phyloP scores from a whole-genome alignment of 163 green algal genomes.

The Chlorella variabilis region DNA sequence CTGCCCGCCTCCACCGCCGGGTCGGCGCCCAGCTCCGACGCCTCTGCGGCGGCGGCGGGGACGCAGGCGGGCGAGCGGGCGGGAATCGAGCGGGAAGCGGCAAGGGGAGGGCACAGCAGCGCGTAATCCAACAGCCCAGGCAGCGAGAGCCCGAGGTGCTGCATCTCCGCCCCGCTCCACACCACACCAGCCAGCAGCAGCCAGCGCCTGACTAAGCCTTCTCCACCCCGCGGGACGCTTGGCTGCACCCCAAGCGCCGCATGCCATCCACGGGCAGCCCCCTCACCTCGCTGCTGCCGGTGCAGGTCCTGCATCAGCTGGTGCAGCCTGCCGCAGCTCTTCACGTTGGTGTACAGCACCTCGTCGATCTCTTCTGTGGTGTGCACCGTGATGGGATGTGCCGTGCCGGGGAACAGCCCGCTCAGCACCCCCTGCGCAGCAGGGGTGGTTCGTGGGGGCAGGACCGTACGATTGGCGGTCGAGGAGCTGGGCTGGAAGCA shows the following conservation, averaged over 20 bases:
- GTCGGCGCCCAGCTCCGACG: neutral
- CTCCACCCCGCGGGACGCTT: too few relatives aligned
- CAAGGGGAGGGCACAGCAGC: too few relatives aligned
- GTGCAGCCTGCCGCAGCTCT: slow-evolving; percentile 55
- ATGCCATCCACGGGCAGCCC: too few relatives aligned
- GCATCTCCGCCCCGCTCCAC: too few relatives aligned
- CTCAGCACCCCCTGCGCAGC: slow-evolving; percentile 67
- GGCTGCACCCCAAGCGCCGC: too few relatives aligned
- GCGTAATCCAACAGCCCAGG: too few relatives aligned
- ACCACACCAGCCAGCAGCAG: too few relatives aligned
- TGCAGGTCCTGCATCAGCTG: slow-evolving; percentile 51
- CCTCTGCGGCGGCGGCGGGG: neutral
- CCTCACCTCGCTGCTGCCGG: neutral
- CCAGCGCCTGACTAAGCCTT: too few relatives aligned
- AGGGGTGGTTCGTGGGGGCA: neutral
- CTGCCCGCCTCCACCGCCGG: slow-evolving; percentile 38
- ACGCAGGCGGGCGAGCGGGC: too few relatives aligned
- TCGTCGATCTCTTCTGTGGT: slow-evolving; percentile 20
- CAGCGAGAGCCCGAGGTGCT: too few relatives aligned
- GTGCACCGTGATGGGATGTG: slow-evolving; percentile 42
- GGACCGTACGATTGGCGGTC: too few relatives aligned
- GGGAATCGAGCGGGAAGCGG: neutral
- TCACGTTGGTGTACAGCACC: slow-evolving; percentile 61
- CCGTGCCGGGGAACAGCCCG: slow-evolving; percentile 67
- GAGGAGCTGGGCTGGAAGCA: too few relatives aligned